Conservation (phyloP, 352 stramenopile species). For the Globisporangium nagaii region DNA sequence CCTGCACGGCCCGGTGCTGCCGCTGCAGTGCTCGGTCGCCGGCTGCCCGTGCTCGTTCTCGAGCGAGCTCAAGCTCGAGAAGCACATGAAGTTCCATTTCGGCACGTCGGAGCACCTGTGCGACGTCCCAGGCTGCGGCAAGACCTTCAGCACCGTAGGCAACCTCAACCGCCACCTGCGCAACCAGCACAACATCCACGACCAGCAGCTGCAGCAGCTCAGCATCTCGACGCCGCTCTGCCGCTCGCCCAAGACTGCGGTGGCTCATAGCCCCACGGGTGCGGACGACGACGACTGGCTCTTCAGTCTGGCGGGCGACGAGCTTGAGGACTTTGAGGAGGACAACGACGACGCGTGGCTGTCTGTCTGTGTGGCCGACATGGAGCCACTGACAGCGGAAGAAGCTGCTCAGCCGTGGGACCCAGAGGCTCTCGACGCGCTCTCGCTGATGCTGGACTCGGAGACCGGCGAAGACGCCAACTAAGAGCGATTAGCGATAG, state of each 20-base stretch:
- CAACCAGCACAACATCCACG: conserved; percentile 14
- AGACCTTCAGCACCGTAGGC: conserved; percentile 17
- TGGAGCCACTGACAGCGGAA: background rate
- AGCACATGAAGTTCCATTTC: conserved; percentile 43
- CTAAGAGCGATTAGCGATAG: background rate
- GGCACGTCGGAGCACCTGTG: conserved; percentile 19
- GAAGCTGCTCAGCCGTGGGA: conserved; percentile 6
- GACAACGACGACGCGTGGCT: conserved; percentile 4
- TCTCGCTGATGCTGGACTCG: conserved; percentile 1
- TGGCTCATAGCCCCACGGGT: conserved; percentile 3
- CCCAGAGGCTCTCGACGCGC: background rate
- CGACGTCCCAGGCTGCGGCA: conserved; percentile 8
- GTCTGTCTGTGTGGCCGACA: background rate
- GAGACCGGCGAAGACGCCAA: background rate
- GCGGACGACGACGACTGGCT: conserved; percentile 3
- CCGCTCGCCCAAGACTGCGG: background rate
- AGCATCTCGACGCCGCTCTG: background rate
- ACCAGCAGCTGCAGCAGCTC: background rate
- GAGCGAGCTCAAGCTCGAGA: conserved; percentile 29
- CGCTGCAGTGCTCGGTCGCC: conserved; percentile 20
- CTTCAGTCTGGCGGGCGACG: background rate
- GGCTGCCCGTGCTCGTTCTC: conserved; percentile 28
- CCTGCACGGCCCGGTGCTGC: conserved; percentile 33
- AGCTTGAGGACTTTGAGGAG: background rate
- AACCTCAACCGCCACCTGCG: conserved; percentile 19